Evolutionary conservation across 306 rosid species (phyloP), one percentile per base, ranked within the genome.

Genomic region (Trifolium fragiferum): DNA sequence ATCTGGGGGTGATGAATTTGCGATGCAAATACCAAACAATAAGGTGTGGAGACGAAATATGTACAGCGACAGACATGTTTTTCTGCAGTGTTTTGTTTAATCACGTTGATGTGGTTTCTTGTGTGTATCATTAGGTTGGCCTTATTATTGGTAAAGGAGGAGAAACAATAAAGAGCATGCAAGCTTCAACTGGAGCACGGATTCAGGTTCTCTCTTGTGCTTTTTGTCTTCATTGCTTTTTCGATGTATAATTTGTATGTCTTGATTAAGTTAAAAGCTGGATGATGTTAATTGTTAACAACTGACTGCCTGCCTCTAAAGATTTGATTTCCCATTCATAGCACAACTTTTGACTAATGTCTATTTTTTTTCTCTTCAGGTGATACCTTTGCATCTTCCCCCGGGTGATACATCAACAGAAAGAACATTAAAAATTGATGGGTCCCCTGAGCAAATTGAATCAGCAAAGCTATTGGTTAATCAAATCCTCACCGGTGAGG

Each of bases 61-160:
- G 11, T 66, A 7, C 6, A 41, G 13, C 8, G 13, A 0, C 23
- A 2, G 59, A 30, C 33, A 5, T 20, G 16, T 44, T 44, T 25
- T 25, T 35, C 5, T n/a, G 9, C 47, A 27, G 16, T 57, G 43
- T 60, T 70, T 30, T 9, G 49, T 49, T 15, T 70, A 10, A 16
- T 23, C 18, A 49, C 0, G 0, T 16, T 58, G 64, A 46, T 16
- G 21, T 40, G 66, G 11, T 54, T 74, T 40, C 32, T 33, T 16
- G 21, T 50, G 13, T 18, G 62, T 32, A 4, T 50, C 64, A 71
- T 53, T 84, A 95, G 99, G 99, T 95, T 86, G 99, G 99, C 18
- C 93, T 95, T 79, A 84, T 95, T 8, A 95, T 95, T 72, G 99
- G 98, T 54, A 95, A 95, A 82, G 96, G 99, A 71, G 99, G 99